Conservation (phyloP, 2,329 filamentous ascomycete species). For the Parastagonospora avenae region DNA sequence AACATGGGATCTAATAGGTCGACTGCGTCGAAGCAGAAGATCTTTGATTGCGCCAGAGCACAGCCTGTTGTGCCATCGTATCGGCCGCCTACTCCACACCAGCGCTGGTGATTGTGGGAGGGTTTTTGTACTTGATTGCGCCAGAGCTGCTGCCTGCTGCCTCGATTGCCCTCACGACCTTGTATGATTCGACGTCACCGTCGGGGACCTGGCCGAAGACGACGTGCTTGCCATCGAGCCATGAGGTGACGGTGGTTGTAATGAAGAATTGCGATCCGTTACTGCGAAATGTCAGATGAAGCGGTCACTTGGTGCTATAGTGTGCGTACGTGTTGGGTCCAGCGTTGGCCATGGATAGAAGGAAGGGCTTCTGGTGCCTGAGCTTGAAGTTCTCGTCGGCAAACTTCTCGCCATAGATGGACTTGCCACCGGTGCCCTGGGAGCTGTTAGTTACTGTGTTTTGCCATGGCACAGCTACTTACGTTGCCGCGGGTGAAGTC, state of each 20-base stretch:
- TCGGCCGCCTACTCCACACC: slow-evolving; percentile 51
- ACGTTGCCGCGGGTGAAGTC: slow-evolving; percentile 94
- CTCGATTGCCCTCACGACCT: slow-evolving; percentile 65
- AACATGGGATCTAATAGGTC: too few relatives aligned
- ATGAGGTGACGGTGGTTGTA: slow-evolving; percentile 69
- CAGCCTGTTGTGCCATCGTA: neutral
- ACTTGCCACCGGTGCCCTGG: slow-evolving; percentile 87
- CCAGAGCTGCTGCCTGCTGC: slow-evolving; percentile 61
- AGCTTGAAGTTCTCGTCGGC: slow-evolving; percentile 86
- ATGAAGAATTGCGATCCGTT: slow-evolving; percentile 78
- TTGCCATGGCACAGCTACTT: slow-evolving; percentile 48
- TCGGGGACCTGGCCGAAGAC: slow-evolving; percentile 76
- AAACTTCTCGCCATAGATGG: slow-evolving; percentile 96
- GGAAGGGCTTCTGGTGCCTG: slow-evolving; percentile 75
- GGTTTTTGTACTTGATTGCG: slow-evolving; percentile 54
- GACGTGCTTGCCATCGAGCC: slow-evolving; percentile 81
- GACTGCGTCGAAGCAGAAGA: too few relatives aligned
- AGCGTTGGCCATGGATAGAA: slow-evolving; percentile 94
- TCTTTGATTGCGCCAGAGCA: too few relatives aligned
- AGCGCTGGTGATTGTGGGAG: slow-evolving; percentile 59
- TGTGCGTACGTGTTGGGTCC: slow-evolving; percentile 81
- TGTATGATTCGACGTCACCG: slow-evolving; percentile 59
- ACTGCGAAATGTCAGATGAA: slow-evolving; percentile 45
- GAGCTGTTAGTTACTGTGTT: slow-evolving; percentile 19
- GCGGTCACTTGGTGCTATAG: neutral